phyloP scores from a whole-genome alignment of 306 rosid species.

The Cotoneaster glaucophyllus region DNA sequence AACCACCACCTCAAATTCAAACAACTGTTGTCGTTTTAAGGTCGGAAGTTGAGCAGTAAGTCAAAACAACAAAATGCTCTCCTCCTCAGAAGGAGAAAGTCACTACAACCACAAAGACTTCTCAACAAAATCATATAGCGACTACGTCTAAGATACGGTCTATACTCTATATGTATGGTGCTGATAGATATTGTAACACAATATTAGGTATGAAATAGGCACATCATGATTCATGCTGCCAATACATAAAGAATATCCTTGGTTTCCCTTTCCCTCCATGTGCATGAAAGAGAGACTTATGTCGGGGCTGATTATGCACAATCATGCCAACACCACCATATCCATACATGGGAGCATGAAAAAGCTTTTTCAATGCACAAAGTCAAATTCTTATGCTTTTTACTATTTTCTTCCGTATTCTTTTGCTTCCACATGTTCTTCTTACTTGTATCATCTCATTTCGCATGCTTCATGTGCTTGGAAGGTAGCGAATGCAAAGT shows the following conservation, averaged over 20 bases:
- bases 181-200: background rate
- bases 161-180: background rate
- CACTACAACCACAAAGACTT: background rate
- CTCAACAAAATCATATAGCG: too few species aligned
- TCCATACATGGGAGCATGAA: conserved; percentile 38
- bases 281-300: conserved; percentile 10
- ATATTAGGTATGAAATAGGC: background rate
- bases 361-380: conserved; percentile 24
- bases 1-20: background rate
- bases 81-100: too few species aligned
- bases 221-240: background rate
- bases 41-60: background rate
- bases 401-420: background rate
- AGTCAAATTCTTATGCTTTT: conserved; percentile 41
- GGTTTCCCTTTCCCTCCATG: conserved; percentile 19
- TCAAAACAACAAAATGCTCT: too few species aligned
- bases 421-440: conserved; percentile 24
- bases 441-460: conserved; percentile 2
- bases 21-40: too few species aligned
- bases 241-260: conserved; percentile 7
- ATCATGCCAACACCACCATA: conserved; percentile 48
- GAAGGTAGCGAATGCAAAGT: conserved; percentile 33
- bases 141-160: background rate
- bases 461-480: conserved; percentile 43
- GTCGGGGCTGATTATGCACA: conserved; percentile 43